Percentiles rank a stretch among this genome's conserved stretches.
Conservation (phyloP, 2,329 filamentous ascomycete species). For the Macrophomina phaseolina region DNA sequence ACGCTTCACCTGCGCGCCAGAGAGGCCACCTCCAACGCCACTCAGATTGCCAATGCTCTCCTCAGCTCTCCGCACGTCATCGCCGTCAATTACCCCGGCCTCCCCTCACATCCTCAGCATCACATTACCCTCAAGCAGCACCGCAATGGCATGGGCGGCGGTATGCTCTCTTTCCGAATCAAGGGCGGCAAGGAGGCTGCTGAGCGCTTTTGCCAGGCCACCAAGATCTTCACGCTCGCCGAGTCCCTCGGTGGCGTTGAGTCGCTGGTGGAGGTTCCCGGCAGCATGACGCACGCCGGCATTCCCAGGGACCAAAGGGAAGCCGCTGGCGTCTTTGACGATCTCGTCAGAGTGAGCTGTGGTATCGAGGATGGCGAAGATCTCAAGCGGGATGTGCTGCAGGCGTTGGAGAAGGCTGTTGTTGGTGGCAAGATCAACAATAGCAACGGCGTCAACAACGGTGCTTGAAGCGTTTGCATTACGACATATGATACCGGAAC, state of each 20-base stretch:
- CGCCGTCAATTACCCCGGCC: conserved; percentile 92
- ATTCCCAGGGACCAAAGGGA: conserved; percentile 91
- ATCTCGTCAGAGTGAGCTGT: conserved; percentile 90
- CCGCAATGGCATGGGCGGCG: conserved; percentile 90
- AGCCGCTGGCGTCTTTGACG: conserved; percentile 91
- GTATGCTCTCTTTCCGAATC: conserved; percentile 97
- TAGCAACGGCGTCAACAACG: conserved; percentile 32
- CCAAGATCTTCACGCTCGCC: conserved; percentile 88
- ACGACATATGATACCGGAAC: conserved; percentile 13
- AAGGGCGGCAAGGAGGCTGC: conserved; percentile 84
- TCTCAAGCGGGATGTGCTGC: conserved; percentile 78
- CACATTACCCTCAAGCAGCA: conserved; percentile 88
- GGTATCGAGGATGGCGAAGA: conserved; percentile 92
- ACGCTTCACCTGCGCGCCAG: conserved; percentile 91
- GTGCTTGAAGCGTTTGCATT: conserved; percentile 13
- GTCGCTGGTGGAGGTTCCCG: conserved; percentile 87
- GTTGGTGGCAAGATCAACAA: conserved; percentile 56
- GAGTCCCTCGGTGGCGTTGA: conserved; percentile 94
- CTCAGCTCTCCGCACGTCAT: conserved; percentile 82
- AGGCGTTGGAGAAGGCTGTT: conserved; percentile 80
- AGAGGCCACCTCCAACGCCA: conserved; percentile 83
- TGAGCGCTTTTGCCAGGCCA: conserved; percentile 88
- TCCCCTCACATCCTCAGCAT: conserved; percentile 85
- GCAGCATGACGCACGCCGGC: conserved; percentile 95
- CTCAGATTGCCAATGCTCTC: conserved; percentile 75